Percentiles rank a stretch among this genome's conserved stretches.
phyloP scores from a whole-genome alignment of 2,329 filamentous ascomycete species.

The Phialemoniopsis sp. region DNA sequence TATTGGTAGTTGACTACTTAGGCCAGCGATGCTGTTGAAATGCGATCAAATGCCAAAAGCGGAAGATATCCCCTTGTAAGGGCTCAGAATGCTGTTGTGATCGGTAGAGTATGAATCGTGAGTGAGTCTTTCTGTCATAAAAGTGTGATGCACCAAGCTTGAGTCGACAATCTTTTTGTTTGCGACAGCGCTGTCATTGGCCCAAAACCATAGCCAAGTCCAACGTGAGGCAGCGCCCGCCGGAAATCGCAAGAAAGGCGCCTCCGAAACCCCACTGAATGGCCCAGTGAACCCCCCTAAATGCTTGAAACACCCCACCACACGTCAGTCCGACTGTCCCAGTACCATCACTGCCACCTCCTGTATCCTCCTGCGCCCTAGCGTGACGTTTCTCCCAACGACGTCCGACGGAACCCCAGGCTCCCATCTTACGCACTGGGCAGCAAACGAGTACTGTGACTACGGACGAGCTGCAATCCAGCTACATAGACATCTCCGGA shows the following conservation, averaged over 20 bases:
- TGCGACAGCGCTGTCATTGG: not conserved
- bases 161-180: too few relatives aligned
- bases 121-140: too few relatives aligned
- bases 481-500: too few relatives aligned
- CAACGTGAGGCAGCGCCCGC: conserved; percentile 8
- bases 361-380: conserved; percentile 17
- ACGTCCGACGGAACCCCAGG: not conserved
- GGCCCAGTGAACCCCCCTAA: not conserved
- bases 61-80: too few relatives aligned
- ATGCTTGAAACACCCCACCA: not conserved
- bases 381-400: conserved; percentile 2
- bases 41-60: too few relatives aligned
- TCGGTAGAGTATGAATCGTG: too few relatives aligned
- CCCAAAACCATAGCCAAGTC: not conserved
- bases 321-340: not conserved
- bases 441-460: not conserved
- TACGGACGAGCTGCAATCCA: not conserved
- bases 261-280: conserved; percentile 7
- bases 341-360: conserved; percentile 15
- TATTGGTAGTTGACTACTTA: conserved; percentile 34
- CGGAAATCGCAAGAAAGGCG: conserved; percentile 13
- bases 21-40: too few relatives aligned
- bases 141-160: too few relatives aligned
- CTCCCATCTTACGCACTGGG: not conserved
- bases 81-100: not conserved